These are phyloP conservation scores for Termitomyces eurrhizus DNA, from an alignment of 768 basidiomycete species.

Conservation along the genomic window DNA sequence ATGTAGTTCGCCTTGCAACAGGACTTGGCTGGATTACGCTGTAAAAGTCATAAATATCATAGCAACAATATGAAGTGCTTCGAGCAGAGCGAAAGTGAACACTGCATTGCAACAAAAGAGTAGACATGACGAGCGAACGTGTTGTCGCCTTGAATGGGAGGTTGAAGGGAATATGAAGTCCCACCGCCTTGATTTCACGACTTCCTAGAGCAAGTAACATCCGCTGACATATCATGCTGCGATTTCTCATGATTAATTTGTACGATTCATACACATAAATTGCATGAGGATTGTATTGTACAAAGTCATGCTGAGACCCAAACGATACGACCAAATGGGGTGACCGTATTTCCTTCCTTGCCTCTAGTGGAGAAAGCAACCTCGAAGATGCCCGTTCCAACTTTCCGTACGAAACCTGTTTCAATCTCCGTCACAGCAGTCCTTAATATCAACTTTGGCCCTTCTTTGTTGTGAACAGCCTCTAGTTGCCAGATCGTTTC, in stretches of 20 bases:
- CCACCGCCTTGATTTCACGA: too few relatives aligned
- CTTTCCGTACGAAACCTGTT: slow-evolving; percentile 21
- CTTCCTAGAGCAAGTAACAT: not conserved
- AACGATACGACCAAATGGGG: slow-evolving; percentile 49
- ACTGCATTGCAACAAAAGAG: not conserved
- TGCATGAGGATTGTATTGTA: too few relatives aligned
- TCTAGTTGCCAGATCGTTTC: slow-evolving; percentile 41
- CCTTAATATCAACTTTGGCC: slow-evolving; percentile 29
- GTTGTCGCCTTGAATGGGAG: not conserved
- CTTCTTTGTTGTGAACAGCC: slow-evolving; percentile 18
- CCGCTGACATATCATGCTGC: not conserved
- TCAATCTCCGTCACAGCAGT: slow-evolving; percentile 35
- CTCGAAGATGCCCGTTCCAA: slow-evolving; percentile 45
- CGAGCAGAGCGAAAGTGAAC: not conserved
- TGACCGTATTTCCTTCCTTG: slow-evolving; percentile 28
- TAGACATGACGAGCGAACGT: not conserved
- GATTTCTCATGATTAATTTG: not conserved
- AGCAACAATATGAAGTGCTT: not conserved
- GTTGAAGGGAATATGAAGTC: not conserved
- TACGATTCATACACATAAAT: not conserved
- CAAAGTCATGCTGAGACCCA: slow-evolving; percentile 25
- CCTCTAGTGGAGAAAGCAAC: slow-evolving; percentile 43
- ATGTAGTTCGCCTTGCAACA: not conserved
- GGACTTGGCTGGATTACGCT: not conserved
- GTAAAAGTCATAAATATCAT: not conserved